These are phyloP conservation scores for Trichosporon coremiiforme DNA, from an alignment of 1,284 basidiomycete species.

Conservation along the genomic window DNA sequence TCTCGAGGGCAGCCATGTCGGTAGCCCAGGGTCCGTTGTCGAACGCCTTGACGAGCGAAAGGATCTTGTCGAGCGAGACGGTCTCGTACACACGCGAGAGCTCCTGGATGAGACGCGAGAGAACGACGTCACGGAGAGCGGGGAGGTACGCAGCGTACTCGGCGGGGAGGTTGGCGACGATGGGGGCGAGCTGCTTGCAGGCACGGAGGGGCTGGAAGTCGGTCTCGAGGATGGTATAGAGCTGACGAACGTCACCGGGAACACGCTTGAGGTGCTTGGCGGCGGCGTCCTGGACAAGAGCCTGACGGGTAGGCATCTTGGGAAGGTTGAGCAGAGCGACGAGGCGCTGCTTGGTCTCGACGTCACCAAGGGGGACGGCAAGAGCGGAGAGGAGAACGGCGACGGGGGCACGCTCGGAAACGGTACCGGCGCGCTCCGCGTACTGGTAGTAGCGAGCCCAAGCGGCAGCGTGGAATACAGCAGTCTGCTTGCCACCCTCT, in stretches of 20 bases:
- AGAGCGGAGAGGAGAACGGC: slow-evolving; percentile 92
- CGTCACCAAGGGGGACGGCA: slow-evolving; percentile 81
- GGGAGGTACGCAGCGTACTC: slow-evolving; percentile 79
- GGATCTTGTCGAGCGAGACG: slow-evolving; percentile 75
- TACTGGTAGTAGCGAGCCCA: slow-evolving; percentile 79
- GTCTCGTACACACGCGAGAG: slow-evolving; percentile 94
- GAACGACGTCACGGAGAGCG: slow-evolving; percentile 86
- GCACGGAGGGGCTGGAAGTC: slow-evolving; percentile 94
- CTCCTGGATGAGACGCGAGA: slow-evolving; percentile 91
- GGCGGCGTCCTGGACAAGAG: slow-evolving; percentile 83
- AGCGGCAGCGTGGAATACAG: slow-evolving; percentile 94
- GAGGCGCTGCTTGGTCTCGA: slow-evolving; percentile 73
- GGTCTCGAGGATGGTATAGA: slow-evolving; percentile 90
- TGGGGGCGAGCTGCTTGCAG: slow-evolving; percentile 77
- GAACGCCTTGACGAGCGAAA: slow-evolving; percentile 74
- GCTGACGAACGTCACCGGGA: slow-evolving; percentile 73
- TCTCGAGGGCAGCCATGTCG: slow-evolving; percentile 77
- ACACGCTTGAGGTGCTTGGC: slow-evolving; percentile 80
- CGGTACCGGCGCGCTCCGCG: slow-evolving; percentile 64
- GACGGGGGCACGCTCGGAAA: slow-evolving; percentile 79
- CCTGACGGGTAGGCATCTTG: slow-evolving; percentile 81
- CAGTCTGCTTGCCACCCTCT: slow-evolving; percentile 66
- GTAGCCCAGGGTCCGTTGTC: slow-evolving; percentile 61
- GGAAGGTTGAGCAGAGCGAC: slow-evolving; percentile 83
- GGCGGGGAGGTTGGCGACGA: slow-evolving; percentile 68